A percentile compares a stretch with the other conserved stretches of the same genome.
Conservation (phyloP, 441 rosid genomes). For the Populus trichocarpa region DNA sequence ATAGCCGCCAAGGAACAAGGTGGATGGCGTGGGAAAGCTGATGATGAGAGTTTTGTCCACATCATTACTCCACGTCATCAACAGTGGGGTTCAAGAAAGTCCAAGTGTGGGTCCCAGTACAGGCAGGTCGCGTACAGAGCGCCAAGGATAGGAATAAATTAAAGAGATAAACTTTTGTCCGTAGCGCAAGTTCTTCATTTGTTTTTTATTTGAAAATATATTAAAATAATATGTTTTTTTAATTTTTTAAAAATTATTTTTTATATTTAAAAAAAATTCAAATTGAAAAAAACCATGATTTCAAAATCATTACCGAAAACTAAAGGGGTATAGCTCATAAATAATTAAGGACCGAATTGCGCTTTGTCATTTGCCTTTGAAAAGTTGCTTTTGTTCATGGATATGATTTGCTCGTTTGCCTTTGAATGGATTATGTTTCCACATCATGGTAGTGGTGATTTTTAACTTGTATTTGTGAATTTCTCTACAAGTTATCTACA, state of each 20-base stretch:
- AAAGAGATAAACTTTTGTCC: slow-evolving; percentile 15
- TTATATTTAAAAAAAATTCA: no score
- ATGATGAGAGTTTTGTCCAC: slow-evolving; percentile 49
- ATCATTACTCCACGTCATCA: slow-evolving; percentile 52
- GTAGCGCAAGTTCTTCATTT: no score
- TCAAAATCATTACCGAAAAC: no score
- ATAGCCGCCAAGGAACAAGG: slow-evolving; percentile 29
- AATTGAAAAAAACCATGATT: no score
- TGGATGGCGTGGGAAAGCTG: slow-evolving; percentile 52
- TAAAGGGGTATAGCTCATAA: slow-evolving; percentile 12
- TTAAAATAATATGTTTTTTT: no score
- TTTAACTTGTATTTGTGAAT: background rate
- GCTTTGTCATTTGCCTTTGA: slow-evolving; percentile 18
- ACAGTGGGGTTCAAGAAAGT: slow-evolving; percentile 13
- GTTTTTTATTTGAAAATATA: no score
- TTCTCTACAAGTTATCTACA: background rate
- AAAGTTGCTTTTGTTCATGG: slow-evolving; percentile 11
- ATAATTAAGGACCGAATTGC: background rate
- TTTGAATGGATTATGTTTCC: slow-evolving; percentile 13
- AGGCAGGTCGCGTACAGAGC: slow-evolving; percentile 39
- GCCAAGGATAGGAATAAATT: slow-evolving; percentile 22
- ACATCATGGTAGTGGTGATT: background rate
- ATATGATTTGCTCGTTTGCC: slow-evolving; percentile 24
- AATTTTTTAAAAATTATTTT: no score
- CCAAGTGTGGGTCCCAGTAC: slow-evolving; percentile 27